Base-by-base conservation (phyloP, 2,329 filamentous ascomycete genomes). In the Colletotrichum sublineola region DNA sequence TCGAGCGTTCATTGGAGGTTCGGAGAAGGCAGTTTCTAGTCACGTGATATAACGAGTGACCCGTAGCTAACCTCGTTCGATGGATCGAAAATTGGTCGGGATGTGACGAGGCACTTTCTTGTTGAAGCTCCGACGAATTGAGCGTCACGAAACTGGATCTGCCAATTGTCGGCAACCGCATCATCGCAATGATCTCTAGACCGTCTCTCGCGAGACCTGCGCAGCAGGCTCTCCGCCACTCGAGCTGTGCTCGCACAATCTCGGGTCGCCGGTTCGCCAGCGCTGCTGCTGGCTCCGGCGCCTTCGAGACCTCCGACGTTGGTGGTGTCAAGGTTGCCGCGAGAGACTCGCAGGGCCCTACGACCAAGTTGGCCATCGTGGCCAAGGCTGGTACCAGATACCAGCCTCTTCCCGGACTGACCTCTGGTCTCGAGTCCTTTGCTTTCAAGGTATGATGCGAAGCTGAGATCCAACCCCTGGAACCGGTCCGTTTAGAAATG, bases 321-420 rank as follows among this genome's bases (percentile, higher is more conserved):
- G 90, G 91, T 82, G 96, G 96, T 80, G 87, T 98, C 85, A 98
- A 97, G 89, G 90, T 97, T 79, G 95, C 96, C 81, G 94, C 94
- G 86, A 92, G 96, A 87, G 95, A 98, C 84, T 88, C 94, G 80
- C 90, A 93, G 75, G 94, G 94, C 75, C 94, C 95, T 77, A 97
- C 96, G 74, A 95, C 95, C 74, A 97, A 94, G 80, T 89, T 99
- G 77, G 95, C 95, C 68, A 85, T 99, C 76, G 94, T 99, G 81
- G 91, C 95, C 77, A 97, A 97, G 88, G 96, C 95, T 75, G 96
- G 96, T 80, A 97, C 96, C 75, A 90, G 96, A 84, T 98, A 96
- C 85, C 92, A 99, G 87, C 90, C 94, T 75, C 88, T 93, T 77
- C 96, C 96, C 75, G 96, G 96, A 76, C 89, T 98, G 83, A 93